Evolutionary conservation across 2,329 filamentous ascomycete species (phyloP).

Genomic region (Beauveria brongniartii): DNA sequence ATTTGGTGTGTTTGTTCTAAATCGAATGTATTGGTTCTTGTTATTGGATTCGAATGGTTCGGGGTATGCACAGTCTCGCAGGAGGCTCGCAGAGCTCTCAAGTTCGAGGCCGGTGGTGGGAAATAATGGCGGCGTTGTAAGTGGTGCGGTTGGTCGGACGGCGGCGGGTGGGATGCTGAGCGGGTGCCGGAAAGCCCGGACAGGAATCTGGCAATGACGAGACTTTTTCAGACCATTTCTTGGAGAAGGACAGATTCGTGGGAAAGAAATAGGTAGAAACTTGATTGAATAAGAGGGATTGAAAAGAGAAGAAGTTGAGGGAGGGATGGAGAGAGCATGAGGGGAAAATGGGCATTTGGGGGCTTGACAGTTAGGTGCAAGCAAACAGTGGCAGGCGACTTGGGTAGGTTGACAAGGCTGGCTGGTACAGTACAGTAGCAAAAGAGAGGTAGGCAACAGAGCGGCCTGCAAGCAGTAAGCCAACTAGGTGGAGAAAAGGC

Average conservation of each 20-base stretch:
- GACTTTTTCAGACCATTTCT: neutral
- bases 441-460: too few species aligned
- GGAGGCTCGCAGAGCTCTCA: neutral
- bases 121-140: neutral
- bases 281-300: neutral
- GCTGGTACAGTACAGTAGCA: too few species aligned
- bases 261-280: neutral
- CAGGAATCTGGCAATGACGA: neutral
- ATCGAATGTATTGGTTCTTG: neutral
- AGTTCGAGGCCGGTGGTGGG: neutral
- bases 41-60: neutral
- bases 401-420: neutral
- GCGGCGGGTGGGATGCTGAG: neutral
- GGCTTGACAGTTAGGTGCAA: neutral
- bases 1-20: neutral
- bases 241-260: neutral
- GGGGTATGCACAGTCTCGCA: neutral
- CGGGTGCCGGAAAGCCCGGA: conserved; percentile 3
- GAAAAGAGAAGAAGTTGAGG: neutral
- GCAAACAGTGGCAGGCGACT: neutral
- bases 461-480: neutral
- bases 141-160: neutral
- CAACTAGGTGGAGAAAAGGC: neutral
- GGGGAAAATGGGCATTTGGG: neutral
- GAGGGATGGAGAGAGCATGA: neutral